Conservation (phyloP, 208 protist genomes). For the Trypanosoma cruzi region DNA sequence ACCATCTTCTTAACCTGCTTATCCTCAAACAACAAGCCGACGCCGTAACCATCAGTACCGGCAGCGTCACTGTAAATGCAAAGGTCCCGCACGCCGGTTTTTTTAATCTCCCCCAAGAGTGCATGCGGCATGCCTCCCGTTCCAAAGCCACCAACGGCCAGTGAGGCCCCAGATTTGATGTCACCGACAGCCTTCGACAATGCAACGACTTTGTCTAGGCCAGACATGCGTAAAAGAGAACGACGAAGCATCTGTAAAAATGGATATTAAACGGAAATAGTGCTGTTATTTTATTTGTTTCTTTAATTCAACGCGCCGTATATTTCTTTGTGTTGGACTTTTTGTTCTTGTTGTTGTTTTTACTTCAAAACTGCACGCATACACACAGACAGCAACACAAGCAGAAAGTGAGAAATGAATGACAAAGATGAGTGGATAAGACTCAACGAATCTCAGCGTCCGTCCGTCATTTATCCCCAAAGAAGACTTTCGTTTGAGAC, state of each 20-base stretch:
- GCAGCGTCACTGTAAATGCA: conserved; percentile 96
- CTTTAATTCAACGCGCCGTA: background rate
- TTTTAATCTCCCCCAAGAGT: conserved; percentile 89
- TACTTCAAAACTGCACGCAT: background rate
- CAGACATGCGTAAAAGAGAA: conserved; percentile 39
- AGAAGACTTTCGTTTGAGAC: too few relatives aligned
- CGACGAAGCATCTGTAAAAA: conserved; percentile 57
- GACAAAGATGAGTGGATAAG: background rate
- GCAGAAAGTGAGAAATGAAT: background rate
- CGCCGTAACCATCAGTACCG: conserved; percentile 95
- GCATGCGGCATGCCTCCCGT: conserved; percentile 95
- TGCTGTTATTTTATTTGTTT: background rate
- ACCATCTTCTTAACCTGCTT: conserved; percentile 67
- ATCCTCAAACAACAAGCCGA: conserved; percentile 95
- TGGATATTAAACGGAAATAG: background rate
- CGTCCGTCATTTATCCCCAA: background rate
- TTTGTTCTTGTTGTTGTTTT: background rate
- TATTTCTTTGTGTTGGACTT: background rate
- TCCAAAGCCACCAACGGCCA: conserved; percentile 97
- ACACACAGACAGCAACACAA: background rate
- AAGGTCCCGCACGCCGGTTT: conserved; percentile 89
- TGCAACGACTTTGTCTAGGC: conserved; percentile 77
- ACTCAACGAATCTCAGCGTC: background rate
- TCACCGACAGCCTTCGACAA: conserved; percentile 76
- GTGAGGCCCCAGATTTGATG: conserved; percentile 57